Conservation (phyloP, 495 filamentous ascomycete genomes). For the Letharia columbiana region DNA sequence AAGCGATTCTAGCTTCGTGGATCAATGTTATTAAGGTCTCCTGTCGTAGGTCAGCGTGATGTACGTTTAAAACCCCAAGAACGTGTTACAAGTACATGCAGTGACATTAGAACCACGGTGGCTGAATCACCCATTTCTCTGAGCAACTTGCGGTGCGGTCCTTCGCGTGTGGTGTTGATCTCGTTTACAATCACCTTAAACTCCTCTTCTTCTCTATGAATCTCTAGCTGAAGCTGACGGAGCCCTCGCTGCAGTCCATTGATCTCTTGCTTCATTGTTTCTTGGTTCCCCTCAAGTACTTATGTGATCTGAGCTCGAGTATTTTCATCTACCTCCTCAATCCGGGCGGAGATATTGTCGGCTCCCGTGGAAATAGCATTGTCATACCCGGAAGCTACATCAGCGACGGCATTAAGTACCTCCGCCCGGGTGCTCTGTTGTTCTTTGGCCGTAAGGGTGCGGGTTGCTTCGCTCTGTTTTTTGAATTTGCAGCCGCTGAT, state of each 20-base stretch:
- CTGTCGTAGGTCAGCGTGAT: not conserved
- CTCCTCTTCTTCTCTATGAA: not conserved
- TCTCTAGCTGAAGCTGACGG: not conserved
- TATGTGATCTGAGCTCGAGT: not conserved
- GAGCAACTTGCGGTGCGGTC: not conserved
- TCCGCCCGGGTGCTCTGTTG: not conserved
- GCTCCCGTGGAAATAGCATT: not conserved
- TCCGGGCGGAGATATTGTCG: not conserved
- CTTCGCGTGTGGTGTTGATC: slow-evolving; percentile 1
- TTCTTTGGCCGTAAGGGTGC: not conserved
- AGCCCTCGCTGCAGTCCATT: not conserved
- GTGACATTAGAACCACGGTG: slow-evolving; percentile 3
- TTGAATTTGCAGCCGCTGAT: not conserved
- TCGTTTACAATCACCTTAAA: not conserved
- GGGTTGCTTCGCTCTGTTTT: not conserved
- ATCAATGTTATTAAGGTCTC: not conserved
- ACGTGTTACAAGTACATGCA: not conserved
- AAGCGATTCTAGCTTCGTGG: not conserved
- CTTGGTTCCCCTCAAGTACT: slow-evolving; percentile 1
- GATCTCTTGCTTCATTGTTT: slow-evolving; percentile 5
- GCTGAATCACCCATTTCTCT: not conserved
- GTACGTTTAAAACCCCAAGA: too few species aligned
- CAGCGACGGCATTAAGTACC: not conserved
- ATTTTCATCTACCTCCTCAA: not conserved
- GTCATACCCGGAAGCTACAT: not conserved